Evolutionary conservation across 495 filamentous ascomycete genomes (phyloP).

Genomic region (Amphirosellinia nigrospora): DNA sequence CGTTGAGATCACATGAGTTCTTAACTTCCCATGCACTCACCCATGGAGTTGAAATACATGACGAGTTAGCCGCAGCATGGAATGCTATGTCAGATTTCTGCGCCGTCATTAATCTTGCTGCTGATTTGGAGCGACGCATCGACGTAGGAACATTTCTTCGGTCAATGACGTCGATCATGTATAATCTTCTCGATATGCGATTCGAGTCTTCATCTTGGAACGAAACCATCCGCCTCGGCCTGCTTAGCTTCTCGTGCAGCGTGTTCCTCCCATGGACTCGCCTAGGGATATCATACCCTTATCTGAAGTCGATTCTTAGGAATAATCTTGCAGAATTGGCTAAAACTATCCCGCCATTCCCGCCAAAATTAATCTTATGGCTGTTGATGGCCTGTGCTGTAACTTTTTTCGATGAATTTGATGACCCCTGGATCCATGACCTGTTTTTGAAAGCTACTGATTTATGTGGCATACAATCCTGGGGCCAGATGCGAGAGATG

Average conservation of each 20-base stretch:
- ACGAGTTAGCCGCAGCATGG: conserved; percentile 40
- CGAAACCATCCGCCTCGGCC: conserved; percentile 48
- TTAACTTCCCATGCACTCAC: not conserved
- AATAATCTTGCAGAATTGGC: not conserved
- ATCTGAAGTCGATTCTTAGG: conserved; percentile 27
- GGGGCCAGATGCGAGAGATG: conserved; percentile 1
- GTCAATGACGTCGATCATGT: conserved; percentile 50
- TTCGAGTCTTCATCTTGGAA: conserved; percentile 36
- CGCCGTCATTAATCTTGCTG: conserved; percentile 44
- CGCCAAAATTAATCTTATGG: not conserved
- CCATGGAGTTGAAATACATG: conserved; percentile 17
- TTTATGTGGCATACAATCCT: not conserved
- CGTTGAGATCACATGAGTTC: not conserved
- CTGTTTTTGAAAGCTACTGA: not conserved
- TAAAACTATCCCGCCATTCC: not conserved
- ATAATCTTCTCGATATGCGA: conserved; percentile 46
- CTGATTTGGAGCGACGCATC: conserved; percentile 31
- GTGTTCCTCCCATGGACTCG: conserved; percentile 50
- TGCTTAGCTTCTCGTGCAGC: conserved; percentile 46
- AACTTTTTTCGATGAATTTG: not conserved
- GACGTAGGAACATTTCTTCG: conserved; percentile 39
- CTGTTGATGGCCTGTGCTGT: not conserved
- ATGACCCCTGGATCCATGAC: not conserved
- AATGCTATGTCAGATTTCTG: conserved; percentile 44
- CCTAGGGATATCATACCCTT: conserved; percentile 34